Base-by-base conservation (phyloP, 1,284 basidiomycete species). In the Ceratobasidium theobromae region DNA sequence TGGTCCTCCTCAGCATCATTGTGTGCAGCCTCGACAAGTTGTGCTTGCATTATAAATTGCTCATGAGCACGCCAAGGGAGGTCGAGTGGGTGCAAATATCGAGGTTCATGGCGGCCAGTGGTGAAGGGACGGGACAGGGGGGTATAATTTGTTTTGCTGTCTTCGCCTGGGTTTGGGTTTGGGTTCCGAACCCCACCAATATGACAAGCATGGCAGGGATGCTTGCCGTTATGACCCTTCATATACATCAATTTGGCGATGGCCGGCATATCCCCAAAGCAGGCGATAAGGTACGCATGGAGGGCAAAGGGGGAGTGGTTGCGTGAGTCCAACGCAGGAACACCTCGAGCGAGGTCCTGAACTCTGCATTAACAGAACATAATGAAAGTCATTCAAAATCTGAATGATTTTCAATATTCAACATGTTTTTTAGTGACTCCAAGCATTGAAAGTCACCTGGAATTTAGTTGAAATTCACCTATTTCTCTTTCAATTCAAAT, bases 211-310 rank as follows among this genome's bases (percentile, higher is more conserved):
- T 62, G 62, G 43, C 69, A 69, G 12, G 48, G 49, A 3, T 4
- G 64, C 40, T 66, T 54, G 35, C 65, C 67, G 25, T 68, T 69
- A 35, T 66, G 69, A 1, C 65, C 62, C 18, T 67, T 69, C 32
- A 65, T 65, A 25, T 45, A 35, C 43, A 53, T 68, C 12, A 66
- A 38, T 27, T 65, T 66, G n/a, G 69, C 60, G 18, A 62, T 53
- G 9, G 69, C 67, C 21, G 69, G 69, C 60, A 69, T 69, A 27
- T 69, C 62, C 1, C 69, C 67, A 53, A 65, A 66, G 1, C 52
- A 48, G 1, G 40, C 43, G 1, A 66, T 32, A 3, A 60, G 30
- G 53, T 67, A 64, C 3, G 53, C 53, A 25, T 35, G 66, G 2
- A 69, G 58, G 1, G 3, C 23, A 32, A 69, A 67, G 3, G 53